Conservation (phyloP, 257 asterid species). For the Nicotiana obtusifolia region DNA sequence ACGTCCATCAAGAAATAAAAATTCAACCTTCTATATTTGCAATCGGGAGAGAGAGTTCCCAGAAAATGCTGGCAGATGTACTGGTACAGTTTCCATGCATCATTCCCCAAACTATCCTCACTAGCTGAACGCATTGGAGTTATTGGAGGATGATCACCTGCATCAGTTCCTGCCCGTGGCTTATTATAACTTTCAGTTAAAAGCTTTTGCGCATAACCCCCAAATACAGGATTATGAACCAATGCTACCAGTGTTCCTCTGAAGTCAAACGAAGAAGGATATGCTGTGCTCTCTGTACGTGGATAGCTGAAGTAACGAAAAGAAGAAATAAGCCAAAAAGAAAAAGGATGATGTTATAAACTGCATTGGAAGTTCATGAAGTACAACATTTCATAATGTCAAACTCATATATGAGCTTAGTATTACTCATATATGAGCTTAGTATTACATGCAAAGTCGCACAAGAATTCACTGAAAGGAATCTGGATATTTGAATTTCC, state of each 20-base stretch:
- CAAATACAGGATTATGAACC: slow-evolving; percentile 47
- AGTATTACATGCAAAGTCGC: neutral
- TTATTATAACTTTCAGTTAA: slow-evolving; percentile 50
- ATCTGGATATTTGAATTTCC: neutral
- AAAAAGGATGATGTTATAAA: neutral
- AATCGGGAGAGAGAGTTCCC: slow-evolving; percentile 79
- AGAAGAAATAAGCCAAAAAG: slow-evolving; percentile 8
- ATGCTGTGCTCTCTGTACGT: slow-evolving; percentile 92
- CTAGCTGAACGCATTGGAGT: slow-evolving; percentile 85
- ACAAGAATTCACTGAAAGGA: neutral
- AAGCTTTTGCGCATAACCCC: slow-evolving; percentile 58
- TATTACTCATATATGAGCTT: too few relatives aligned
- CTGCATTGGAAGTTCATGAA: neutral
- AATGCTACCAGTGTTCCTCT: slow-evolving; percentile 69
- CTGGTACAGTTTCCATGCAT: slow-evolving; percentile 80
- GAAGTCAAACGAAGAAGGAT: slow-evolving; percentile 86
- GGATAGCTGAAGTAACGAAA: slow-evolving; percentile 58
- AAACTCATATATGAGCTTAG: neutral
- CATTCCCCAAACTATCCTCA: slow-evolving; percentile 70
- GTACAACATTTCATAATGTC: neutral
- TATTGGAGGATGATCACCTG: slow-evolving; percentile 92
- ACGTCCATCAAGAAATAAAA: neutral
- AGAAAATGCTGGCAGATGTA: slow-evolving; percentile 87
- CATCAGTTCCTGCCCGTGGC: slow-evolving; percentile 85
- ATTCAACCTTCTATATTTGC: slow-evolving; percentile 64